Percentiles rank a stretch among this genome's conserved stretches.
These are phyloP conservation scores for Colletotrichum lentis DNA, from an alignment of 2,329 filamentous ascomycete species.

Conservation along the genomic window DNA sequence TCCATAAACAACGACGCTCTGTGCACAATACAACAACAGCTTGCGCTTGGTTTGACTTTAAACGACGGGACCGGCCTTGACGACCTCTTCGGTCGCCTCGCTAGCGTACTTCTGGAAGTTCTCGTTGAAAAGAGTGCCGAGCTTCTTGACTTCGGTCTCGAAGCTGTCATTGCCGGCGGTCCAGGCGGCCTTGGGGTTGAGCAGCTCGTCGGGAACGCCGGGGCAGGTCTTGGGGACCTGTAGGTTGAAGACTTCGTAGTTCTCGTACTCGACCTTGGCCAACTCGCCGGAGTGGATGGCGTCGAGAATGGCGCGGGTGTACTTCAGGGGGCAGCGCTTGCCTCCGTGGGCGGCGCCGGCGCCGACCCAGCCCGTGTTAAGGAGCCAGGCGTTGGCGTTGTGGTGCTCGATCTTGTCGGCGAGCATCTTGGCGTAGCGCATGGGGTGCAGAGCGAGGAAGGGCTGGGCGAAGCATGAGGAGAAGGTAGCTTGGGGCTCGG, in stretches of 20 bases:
- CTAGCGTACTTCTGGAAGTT: constrained; percentile 97
- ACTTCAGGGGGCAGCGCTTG: constrained; percentile 97
- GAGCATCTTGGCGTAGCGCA: constrained; percentile 98
- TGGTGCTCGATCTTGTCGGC: constrained; percentile 97
- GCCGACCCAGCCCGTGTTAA: constrained; percentile 98
- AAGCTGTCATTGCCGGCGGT: constrained; percentile 83
- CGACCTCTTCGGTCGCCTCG: constrained; percentile 81
- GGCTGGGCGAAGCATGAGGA: constrained; percentile 99
- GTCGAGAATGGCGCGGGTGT: constrained; percentile 97
- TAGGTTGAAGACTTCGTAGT: constrained; percentile 95
- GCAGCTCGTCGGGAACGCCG: constrained; percentile 86
- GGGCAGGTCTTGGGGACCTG: constrained; percentile 92
- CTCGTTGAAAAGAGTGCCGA: constrained; percentile 88
- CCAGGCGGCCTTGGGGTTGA: constrained; percentile 96
- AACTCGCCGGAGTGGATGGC: constrained; percentile 98
- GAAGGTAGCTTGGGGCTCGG: constrained; percentile 97
- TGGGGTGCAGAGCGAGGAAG: constrained; percentile 97
- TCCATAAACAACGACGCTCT: constrained; percentile 22
- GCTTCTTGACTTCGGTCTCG: constrained; percentile 86
- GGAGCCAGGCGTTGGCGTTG: constrained; percentile 95
- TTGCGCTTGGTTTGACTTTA: constrained; percentile 34
- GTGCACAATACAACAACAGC: background rate
- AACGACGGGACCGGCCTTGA: constrained; percentile 68
- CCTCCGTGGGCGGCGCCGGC: constrained; percentile 89
- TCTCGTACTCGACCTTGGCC: constrained; percentile 91